These are phyloP conservation scores for Kazachstania kunashirensis DNA, from an alignment of 805 yeast genomes.

Conservation along the genomic window DNA sequence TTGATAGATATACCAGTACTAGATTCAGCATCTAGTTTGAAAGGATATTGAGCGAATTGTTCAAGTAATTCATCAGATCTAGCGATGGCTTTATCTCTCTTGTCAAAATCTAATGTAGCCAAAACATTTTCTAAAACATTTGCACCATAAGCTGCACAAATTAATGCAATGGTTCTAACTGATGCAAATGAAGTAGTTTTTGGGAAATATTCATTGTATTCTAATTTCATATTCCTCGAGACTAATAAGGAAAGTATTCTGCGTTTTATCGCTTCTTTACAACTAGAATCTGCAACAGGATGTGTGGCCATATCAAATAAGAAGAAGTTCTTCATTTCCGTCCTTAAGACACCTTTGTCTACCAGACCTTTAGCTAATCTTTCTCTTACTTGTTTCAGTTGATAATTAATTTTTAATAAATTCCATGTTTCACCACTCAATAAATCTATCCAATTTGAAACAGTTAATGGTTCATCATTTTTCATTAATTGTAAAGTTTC, in stretches of 20 bases:
- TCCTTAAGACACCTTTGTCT: constrained; percentile 91
- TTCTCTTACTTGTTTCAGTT: constrained; percentile 94
- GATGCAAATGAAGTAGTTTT: constrained; percentile 54
- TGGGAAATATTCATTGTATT: constrained; percentile 58
- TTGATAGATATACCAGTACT: constrained; percentile 66
- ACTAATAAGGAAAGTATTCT: constrained; percentile 64
- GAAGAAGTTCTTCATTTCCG: constrained; percentile 90
- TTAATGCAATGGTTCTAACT: constrained; percentile 71
- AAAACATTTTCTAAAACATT: constrained; percentile 89
- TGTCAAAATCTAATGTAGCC: constrained; percentile 66
- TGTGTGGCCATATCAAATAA: constrained; percentile 98
- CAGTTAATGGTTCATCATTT: constrained; percentile 65
- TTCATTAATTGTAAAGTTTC: constrained; percentile 89
- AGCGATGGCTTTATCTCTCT: constrained; percentile 82
- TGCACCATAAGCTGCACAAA: constrained; percentile 89
- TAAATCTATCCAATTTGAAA: constrained; percentile 87
- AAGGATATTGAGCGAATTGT: constrained; percentile 82
- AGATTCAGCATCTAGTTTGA: constrained; percentile 43
- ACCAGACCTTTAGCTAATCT: constrained; percentile 93
- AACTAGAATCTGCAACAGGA: constrained; percentile 78
- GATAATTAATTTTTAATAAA: constrained; percentile 85
- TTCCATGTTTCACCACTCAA: constrained; percentile 97
- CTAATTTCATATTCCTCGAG: constrained; percentile 54
- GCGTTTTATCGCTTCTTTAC: constrained; percentile 71
- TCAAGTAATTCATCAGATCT: constrained; percentile 86